Evolutionary conservation across 2,329 filamentous ascomycete species (phyloP).

Genomic region (Curvularia eragrostidis): DNA sequence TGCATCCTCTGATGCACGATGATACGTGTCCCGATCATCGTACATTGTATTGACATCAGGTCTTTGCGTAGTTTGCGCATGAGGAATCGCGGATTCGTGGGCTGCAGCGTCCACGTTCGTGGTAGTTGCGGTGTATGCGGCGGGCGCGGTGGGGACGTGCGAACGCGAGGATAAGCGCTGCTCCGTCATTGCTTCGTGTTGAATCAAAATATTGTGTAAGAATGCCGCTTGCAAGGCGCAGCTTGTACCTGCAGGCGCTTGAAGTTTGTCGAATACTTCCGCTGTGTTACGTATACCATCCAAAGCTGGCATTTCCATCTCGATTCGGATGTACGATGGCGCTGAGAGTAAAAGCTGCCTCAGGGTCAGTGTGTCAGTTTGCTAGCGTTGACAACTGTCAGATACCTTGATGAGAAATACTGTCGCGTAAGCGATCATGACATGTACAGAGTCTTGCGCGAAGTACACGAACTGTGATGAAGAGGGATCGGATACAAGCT

Average conservation of each 20-base stretch:
- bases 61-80: too few relatives aligned
- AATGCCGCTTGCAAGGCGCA: slow-evolving; percentile 10
- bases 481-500: slow-evolving; percentile 5
- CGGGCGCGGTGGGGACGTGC: too few relatives aligned
- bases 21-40: too few relatives aligned
- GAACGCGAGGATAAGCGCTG: too few relatives aligned
- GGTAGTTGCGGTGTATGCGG: too few relatives aligned
- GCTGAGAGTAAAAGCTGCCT: slow-evolving; percentile 5
- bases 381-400: neutral
- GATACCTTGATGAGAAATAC: slow-evolving; percentile 22
- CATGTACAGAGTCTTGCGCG: slow-evolving; percentile 19
- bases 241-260: slow-evolving; percentile 2
- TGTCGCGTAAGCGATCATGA: slow-evolving; percentile 21
- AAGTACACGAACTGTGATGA: slow-evolving; percentile 10
- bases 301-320: slow-evolving; percentile 8
- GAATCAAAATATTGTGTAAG: slow-evolving; percentile 2
- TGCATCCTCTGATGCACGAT: too few relatives aligned
- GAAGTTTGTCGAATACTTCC: neutral
- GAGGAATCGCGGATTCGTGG: too few relatives aligned
- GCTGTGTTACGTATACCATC: slow-evolving; percentile 7
- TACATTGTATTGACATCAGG: too few relatives aligned
- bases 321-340: slow-evolving; percentile 4
- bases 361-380: too few relatives aligned
- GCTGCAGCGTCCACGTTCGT: too few relatives aligned
- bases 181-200: neutral